A percentile compares a stretch with the other conserved stretches of the same genome.
These are phyloP conservation scores for Penicillium hordei DNA, from an alignment of 2,329 filamentous ascomycete genomes.

Conservation along the genomic window DNA sequence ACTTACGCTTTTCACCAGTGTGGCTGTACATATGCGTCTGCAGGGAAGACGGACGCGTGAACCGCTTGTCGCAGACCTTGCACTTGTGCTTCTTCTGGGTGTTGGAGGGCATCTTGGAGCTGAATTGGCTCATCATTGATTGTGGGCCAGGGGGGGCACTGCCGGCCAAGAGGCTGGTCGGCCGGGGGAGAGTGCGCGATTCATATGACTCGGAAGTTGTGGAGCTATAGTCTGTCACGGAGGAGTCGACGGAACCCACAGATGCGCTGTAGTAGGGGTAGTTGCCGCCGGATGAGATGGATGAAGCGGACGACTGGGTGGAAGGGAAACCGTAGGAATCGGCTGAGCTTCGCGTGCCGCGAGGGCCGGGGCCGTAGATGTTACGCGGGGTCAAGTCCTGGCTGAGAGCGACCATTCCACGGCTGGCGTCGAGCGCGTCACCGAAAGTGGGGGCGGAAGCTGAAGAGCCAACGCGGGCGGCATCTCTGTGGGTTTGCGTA, in stretches of 20 bases:
- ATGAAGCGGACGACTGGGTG: slow-evolving; percentile 87
- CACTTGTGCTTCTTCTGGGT: slow-evolving; percentile 99
- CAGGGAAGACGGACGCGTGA: slow-evolving; percentile 88
- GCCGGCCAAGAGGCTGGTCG: slow-evolving; percentile 62
- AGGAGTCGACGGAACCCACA: slow-evolving; percentile 66
- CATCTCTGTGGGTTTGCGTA: slow-evolving; percentile 31
- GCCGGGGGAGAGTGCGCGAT: slow-evolving; percentile 79
- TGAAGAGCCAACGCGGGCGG: slow-evolving; percentile 36
- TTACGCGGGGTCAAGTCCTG: slow-evolving; percentile 86
- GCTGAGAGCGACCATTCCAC: slow-evolving; percentile 93
- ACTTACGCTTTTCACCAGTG: slow-evolving; percentile 96
- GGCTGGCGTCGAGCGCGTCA: slow-evolving; percentile 87
- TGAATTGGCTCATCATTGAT: slow-evolving; percentile 99
- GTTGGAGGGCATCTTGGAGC: slow-evolving; percentile 91
- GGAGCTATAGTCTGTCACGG: slow-evolving; percentile 90
- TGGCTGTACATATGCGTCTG: slow-evolving; percentile 99
- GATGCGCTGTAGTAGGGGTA: slow-evolving; percentile 87
- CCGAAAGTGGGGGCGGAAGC: slow-evolving; percentile 66
- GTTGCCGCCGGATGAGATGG: slow-evolving; percentile 78
- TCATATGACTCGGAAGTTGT: slow-evolving; percentile 81
- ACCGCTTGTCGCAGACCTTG: slow-evolving; percentile 97
- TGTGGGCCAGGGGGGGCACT: slow-evolving; percentile 79
- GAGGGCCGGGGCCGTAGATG: slow-evolving; percentile 75
- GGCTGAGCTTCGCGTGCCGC: slow-evolving; percentile 66
- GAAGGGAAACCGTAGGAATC: slow-evolving; percentile 92